Evolutionary conservation across 2,329 filamentous ascomycete species (phyloP).

Genomic region (Xylariaceae sp.): DNA sequence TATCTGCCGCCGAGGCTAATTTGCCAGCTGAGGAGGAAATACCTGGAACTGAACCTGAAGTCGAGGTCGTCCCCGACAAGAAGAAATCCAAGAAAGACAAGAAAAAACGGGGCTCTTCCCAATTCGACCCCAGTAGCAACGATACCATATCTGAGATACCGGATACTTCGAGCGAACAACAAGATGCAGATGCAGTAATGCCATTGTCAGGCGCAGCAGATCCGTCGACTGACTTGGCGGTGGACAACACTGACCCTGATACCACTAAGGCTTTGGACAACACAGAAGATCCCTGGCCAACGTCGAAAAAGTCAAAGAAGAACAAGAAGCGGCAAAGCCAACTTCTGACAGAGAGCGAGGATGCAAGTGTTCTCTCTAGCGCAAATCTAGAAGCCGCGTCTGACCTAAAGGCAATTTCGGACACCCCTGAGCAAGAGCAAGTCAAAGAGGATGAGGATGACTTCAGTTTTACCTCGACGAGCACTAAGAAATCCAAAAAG

Average conservation of each 20-base stretch:
- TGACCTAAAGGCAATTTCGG: slow-evolving; percentile 19
- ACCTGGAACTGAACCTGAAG: slow-evolving; percentile 12
- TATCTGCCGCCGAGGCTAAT: not conserved
- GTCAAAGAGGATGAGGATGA: slow-evolving; percentile 25
- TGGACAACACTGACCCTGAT: not conserved
- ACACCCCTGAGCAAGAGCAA: slow-evolving; percentile 23
- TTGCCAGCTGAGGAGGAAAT: slow-evolving; percentile 3
- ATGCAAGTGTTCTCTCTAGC: slow-evolving; percentile 7
- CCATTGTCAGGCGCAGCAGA: slow-evolving; percentile 12
- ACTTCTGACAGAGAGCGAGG: slow-evolving; percentile 13
- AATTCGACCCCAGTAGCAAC: slow-evolving; percentile 23
- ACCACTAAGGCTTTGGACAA: not conserved
- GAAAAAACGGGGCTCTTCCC: slow-evolving; percentile 29
- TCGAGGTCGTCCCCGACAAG: slow-evolving; percentile 27
- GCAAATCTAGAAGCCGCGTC: slow-evolving; percentile 17
- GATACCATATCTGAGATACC: slow-evolving; percentile 23
- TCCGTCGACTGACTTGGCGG: not conserved
- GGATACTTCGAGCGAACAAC: slow-evolving; percentile 14
- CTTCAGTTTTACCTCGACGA: slow-evolving; percentile 12
- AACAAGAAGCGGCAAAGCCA: slow-evolving; percentile 26
- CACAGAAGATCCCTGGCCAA: slow-evolving; percentile 8
- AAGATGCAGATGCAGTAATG: slow-evolving; percentile 4
- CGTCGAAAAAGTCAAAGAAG: slow-evolving; percentile 27
- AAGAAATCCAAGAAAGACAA: slow-evolving; percentile 37
- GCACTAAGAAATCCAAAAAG: slow-evolving; percentile 34